These are phyloP conservation scores for Cymbidium sinense DNA, from an alignment of 106 monocot species.

Conservation along the genomic window DNA sequence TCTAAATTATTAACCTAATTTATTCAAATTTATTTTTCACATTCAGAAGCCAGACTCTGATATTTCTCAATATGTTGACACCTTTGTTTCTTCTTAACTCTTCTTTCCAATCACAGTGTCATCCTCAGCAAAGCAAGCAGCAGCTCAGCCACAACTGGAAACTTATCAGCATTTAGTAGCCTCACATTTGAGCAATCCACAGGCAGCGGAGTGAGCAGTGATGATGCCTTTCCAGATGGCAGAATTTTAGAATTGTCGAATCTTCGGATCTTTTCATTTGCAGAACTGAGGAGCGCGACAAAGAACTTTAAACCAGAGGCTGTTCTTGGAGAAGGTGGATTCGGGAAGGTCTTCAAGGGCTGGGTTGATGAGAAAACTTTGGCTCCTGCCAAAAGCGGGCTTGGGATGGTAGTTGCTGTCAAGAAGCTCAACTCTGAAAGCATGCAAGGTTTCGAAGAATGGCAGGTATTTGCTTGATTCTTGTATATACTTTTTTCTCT, in stretches of 20 bases:
- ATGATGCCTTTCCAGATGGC: constrained; percentile 19
- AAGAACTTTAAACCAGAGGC: constrained; percentile 39
- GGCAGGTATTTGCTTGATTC: constrained; percentile 24
- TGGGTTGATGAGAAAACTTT: constrained; percentile 36
- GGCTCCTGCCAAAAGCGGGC: constrained; percentile 14
- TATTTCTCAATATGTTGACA: too few relatives aligned
- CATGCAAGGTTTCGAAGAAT: constrained; percentile 38
- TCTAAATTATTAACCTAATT: background rate
- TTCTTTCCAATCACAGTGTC: background rate
- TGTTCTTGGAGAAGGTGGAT: constrained; percentile 41
- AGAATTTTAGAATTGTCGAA: constrained; percentile 34
- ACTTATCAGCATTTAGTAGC: constrained; percentile 23
- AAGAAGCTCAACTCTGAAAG: too few relatives aligned
- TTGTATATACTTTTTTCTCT: too few relatives aligned
- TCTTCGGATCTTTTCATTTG: constrained; percentile 32
- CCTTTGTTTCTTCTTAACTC: background rate
- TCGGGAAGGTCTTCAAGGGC: constrained; percentile 38
- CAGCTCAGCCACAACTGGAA: constrained; percentile 23
- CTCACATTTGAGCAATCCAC: constrained; percentile 30
- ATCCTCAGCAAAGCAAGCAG: constrained; percentile 17
- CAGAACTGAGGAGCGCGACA: constrained; percentile 32
- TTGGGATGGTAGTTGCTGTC: constrained; percentile 30
- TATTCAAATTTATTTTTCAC: background rate
- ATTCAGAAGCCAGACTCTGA: background rate
- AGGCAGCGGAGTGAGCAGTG: constrained; percentile 24